Conservation (phyloP, 345 rosid genomes). For the Odontarrhena argentea region DNA sequence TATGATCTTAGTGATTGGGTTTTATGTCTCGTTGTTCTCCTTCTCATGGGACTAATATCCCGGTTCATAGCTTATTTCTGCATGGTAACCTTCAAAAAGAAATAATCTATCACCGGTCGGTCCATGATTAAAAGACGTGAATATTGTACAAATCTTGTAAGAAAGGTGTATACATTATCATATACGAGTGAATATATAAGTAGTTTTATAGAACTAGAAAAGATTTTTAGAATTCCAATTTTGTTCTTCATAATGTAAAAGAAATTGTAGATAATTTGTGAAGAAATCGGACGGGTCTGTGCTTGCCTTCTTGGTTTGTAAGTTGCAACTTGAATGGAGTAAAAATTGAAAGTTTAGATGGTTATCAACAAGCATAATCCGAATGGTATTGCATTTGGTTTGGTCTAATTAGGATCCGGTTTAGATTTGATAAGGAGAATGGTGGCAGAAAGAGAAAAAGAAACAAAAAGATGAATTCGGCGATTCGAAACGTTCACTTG, state of each 20-base stretch:
- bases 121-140: constrained; percentile 18
- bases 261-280: constrained; percentile 21
- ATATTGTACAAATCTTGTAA: constrained; percentile 34
- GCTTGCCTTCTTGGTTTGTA: background rate
- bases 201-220: constrained; percentile 21
- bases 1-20: constrained; percentile 65
- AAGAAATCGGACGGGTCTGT: background rate
- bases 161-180: constrained; percentile 8
- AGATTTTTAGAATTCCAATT: background rate
- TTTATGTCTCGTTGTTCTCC: constrained; percentile 48
- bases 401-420: background rate
- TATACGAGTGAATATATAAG: background rate
- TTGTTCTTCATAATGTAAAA: constrained; percentile 9
- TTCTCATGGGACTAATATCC: constrained; percentile 48
- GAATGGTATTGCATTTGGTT: background rate
- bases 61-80: constrained; percentile 53
- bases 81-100: constrained; percentile 51
- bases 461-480: constrained; percentile 45
- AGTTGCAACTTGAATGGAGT: background rate
- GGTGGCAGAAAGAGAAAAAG: background rate
- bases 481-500: constrained; percentile 51
- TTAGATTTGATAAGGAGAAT: constrained; percentile 11
- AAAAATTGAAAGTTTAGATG: background rate
- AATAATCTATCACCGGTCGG: constrained; percentile 34
- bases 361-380: too few species aligned